These are phyloP conservation scores for Skeletonema costatum DNA, from an alignment of 108 stramenopile species.

Conservation along the genomic window DNA sequence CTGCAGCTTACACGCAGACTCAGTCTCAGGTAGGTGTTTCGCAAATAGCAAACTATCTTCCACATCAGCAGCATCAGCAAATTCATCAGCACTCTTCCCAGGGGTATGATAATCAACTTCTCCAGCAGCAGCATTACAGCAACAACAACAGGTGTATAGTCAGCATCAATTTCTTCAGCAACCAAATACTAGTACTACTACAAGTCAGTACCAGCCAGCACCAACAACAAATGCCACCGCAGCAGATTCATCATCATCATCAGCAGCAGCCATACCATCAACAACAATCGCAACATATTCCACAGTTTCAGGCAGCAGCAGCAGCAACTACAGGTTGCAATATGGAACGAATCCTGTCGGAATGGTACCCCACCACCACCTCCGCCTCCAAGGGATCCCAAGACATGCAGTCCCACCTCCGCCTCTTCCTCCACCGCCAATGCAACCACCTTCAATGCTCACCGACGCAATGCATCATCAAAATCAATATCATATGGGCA, in stretches of 20 bases:
- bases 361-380: background rate
- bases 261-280: background rate
- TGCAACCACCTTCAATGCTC: background rate
- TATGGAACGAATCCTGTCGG: conserved; percentile 1
- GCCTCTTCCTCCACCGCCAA: background rate
- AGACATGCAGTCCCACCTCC: background rate
- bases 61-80: background rate
- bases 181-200: background rate
- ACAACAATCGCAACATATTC: background rate
- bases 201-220: conserved; percentile 1
- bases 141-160: background rate
- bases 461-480: background rate
- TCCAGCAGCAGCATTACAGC: background rate
- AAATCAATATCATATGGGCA: background rate
- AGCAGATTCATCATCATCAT: background rate
- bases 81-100: background rate
- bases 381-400: background rate
- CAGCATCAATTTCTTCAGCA: background rate
- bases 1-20: background rate
- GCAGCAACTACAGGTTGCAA: conserved; percentile 11
- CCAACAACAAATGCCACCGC: background rate
- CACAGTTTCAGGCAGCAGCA: conserved; percentile 4
- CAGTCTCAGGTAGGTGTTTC: background rate
- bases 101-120: background rate
- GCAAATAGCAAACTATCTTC: background rate